Evolutionary conservation across 1,284 basidiomycete genomes (phyloP).

Genomic region (Inonotus hispidus): DNA sequence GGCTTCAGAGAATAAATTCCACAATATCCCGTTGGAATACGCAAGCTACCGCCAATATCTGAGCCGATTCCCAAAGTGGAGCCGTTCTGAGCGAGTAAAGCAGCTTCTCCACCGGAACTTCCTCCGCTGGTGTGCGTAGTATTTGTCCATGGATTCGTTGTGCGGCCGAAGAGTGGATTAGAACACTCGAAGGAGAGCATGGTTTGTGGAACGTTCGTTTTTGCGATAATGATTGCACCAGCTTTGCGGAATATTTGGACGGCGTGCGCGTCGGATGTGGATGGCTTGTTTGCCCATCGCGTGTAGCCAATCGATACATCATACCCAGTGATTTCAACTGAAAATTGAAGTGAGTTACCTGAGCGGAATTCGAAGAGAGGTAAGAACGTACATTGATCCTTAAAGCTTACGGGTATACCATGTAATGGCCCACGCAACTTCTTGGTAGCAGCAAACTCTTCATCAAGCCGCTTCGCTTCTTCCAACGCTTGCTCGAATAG

Average conservation of each 20-base stretch:
- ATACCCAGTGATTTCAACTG: conserved; percentile 52
- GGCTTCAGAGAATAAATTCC: conserved; percentile 84
- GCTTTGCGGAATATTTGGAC: conserved; percentile 40
- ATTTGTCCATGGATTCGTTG: conserved; percentile 64
- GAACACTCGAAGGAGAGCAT: conserved; percentile 83
- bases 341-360: background rate
- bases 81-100: conserved; percentile 71
- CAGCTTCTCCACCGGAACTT: conserved; percentile 75
- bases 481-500: conserved; percentile 63
- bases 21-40: conserved; percentile 79
- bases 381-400: conserved; percentile 55
- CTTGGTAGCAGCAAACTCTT: conserved; percentile 55
- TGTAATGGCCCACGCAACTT: conserved; percentile 67
- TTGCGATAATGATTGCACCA: conserved; percentile 57
- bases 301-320: conserved; percentile 76
- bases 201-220: conserved; percentile 81
- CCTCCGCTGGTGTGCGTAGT: conserved; percentile 65
- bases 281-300: conserved; percentile 57
- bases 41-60: conserved; percentile 71
- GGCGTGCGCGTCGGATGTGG: conserved; percentile 50
- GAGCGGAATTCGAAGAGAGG: background rate
- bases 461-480: conserved; percentile 59
- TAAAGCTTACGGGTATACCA: conserved; percentile 77
- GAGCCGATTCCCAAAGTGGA: conserved; percentile 73
- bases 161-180: conserved; percentile 80